Conservation (phyloP, 768 basidiomycete species). For the Rhodotorula babjevae region DNA sequence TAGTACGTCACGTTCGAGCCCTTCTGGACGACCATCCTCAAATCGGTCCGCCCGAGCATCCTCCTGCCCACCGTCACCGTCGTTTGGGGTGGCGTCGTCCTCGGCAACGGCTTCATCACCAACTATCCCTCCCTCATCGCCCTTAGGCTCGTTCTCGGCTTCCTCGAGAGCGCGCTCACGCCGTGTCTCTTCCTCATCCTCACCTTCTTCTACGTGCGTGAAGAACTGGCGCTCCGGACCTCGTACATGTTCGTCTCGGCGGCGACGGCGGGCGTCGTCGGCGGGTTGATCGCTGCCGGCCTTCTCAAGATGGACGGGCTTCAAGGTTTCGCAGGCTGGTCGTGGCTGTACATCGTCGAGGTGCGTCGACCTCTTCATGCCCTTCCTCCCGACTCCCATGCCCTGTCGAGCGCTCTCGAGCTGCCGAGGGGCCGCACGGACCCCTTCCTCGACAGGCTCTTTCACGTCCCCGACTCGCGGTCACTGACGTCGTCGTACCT, state of each 20-base stretch:
- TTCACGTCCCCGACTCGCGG: no score
- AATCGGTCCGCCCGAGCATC: constrained; percentile 5
- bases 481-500: no score
- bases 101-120: constrained; percentile 29
- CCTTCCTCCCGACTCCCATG: not conserved
- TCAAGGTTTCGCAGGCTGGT: constrained; percentile 9
- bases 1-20: constrained; percentile 24
- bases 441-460: no score
- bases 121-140: constrained; percentile 24
- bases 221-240: constrained; percentile 26
- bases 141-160: constrained; percentile 15
- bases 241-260: constrained; percentile 38
- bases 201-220: not conserved
- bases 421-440: no score
- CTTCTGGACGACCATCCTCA: constrained; percentile 18
- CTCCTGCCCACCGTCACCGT: constrained; percentile 27
- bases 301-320: constrained; percentile 25
- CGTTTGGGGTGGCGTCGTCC: constrained; percentile 16
- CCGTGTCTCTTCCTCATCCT: constrained; percentile 17
- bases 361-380: not conserved
- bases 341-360: constrained; percentile 3
- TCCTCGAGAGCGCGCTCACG: constrained; percentile 22
- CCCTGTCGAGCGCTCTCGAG: no score
- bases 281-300: constrained; percentile 1
- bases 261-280: constrained; percentile 8